Percentiles rank a stretch among this genome's conserved stretches.
These are phyloP conservation scores for Perkinsela sp. DNA, from an alignment of 208 protist genomes.

Conservation along the genomic window DNA sequence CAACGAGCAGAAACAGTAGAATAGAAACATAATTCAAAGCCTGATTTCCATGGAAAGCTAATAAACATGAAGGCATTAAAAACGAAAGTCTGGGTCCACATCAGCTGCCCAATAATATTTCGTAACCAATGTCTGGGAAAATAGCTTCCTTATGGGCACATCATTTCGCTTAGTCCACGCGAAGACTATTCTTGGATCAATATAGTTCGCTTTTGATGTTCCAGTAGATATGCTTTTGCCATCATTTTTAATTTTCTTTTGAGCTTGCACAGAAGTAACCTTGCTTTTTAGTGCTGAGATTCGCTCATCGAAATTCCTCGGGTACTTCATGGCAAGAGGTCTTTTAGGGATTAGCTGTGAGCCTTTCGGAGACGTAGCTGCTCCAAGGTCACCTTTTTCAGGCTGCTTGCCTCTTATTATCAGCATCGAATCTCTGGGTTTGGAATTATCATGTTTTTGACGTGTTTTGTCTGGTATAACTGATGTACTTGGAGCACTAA, in stretches of 20 bases:
- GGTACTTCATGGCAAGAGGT: background rate
- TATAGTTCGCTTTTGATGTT: conserved; percentile 97
- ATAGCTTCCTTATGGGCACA: conserved; percentile 84
- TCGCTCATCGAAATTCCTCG: background rate
- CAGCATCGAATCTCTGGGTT: too few species aligned
- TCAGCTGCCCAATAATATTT: conserved; percentile 88
- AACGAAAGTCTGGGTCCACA: conserved; percentile 6
- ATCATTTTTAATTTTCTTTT: conserved; percentile 54
- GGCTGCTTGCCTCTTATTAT: too few species aligned
- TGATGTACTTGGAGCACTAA: too few species aligned
- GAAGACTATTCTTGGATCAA: conserved; percentile 89
- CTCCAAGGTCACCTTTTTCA: too few species aligned
- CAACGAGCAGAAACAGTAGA: too few species aligned
- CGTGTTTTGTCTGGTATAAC: too few species aligned
- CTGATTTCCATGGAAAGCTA: too few species aligned
- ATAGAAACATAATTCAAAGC: too few species aligned
- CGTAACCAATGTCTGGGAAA: conserved; percentile 75
- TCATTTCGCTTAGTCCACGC: conserved; percentile 75
- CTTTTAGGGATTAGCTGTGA: too few species aligned
- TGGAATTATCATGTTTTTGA: too few species aligned
- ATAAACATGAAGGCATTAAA: conserved; percentile 2
- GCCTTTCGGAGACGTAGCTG: too few species aligned
- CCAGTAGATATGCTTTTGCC: conserved; percentile 68
- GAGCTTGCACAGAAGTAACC: conserved; percentile 40
- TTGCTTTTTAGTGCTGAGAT: conserved; percentile 14